Base-by-base conservation (phyloP, 331 rosid species). In the Telfairia occidentalis region DNA sequence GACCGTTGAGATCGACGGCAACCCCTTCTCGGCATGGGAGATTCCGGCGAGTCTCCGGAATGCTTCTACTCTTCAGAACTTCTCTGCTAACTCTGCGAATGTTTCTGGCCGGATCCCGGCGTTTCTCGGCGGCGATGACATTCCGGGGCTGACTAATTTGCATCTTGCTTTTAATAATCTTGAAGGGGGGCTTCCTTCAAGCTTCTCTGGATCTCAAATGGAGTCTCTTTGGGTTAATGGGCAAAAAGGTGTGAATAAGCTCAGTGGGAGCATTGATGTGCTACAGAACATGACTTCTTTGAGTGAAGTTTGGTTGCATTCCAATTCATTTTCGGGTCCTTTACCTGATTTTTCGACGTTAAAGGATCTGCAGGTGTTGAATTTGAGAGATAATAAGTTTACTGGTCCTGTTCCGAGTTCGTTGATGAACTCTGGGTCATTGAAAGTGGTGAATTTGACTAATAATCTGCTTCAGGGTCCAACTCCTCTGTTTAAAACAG, bases 181-280 rank as follows among this genome's bases (percentile, higher is more conserved):
- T 2, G 81, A 84, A 55, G 92, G 92, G 1, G 80, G 67, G 11
- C 81, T 88, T 60, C 92, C 92, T 6, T 30, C 11, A 38, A 64
- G 80, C 29, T 83, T 86, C 30, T 71, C 86, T 21, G 77, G 82
- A 5, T 79, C 83, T 1, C 84, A 79, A 76, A 54, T 88, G 64
- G 74, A 75, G 78, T 79, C 89, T 59, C 52, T 88, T 76, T 88
- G 90, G 92, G 54, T 88, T 70, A 88, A 88, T 77, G 92, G 92
- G 26, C 92, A 88, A 48, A 57, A 49, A 34, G 77, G 89, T 60
- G 77, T 67, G 0, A 60, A n/a, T 9, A 86, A 55, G 78, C 87
- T 88, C 64, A 79, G 70, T 73, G 92, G 92, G 21, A 12, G 16
- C 24, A 66, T 83, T 37, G 85, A 59, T 35, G 83, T 86, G 69